phyloP scores from a whole-genome alignment of 768 basidiomycete species.

The Epithele typhae region DNA sequence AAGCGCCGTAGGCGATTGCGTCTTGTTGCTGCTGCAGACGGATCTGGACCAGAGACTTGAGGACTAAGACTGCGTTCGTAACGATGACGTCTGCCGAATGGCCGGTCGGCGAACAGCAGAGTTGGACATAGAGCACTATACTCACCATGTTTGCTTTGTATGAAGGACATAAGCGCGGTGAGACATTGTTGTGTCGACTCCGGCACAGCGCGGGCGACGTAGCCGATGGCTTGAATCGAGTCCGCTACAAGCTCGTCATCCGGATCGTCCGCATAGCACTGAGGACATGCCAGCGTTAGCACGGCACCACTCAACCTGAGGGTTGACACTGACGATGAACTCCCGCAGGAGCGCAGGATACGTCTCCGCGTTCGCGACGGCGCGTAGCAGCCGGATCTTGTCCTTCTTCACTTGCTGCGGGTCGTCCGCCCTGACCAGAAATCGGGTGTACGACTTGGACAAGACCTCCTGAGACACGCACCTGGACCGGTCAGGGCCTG shows the following conservation, averaged over 20 bases:
- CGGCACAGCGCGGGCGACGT: slow-evolving; percentile 64
- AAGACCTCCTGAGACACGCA: slow-evolving; percentile 71
- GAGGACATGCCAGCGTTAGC: neutral
- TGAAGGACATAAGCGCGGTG: slow-evolving; percentile 70
- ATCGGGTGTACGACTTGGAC: slow-evolving; percentile 53
- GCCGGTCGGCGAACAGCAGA: neutral
- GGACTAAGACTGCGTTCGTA: slow-evolving; percentile 75
- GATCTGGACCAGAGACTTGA: slow-evolving; percentile 79
- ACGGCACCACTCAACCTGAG: no score
- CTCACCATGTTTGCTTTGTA: slow-evolving; percentile 67
- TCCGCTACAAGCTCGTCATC: slow-evolving; percentile 69
- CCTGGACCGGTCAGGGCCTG: no score
- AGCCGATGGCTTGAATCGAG: slow-evolving; percentile 76
- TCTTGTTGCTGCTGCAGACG: slow-evolving; percentile 41
- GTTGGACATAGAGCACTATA: neutral
- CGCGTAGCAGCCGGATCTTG: slow-evolving; percentile 74
- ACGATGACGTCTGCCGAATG: slow-evolving; percentile 62
- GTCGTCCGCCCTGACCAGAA: slow-evolving; percentile 71
- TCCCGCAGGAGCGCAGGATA: slow-evolving; percentile 73
- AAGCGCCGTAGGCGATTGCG: slow-evolving; percentile 14
- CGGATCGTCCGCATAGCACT: slow-evolving; percentile 82
- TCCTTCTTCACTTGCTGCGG: slow-evolving; percentile 58
- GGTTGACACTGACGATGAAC: slow-evolving; percentile 58
- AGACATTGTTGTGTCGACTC: slow-evolving; percentile 70
- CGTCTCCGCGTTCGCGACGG: slow-evolving; percentile 61